Evolutionary conservation across 2,329 filamentous ascomycete genomes (phyloP).

Genomic region (Graphiopsis chlorocephala): DNA sequence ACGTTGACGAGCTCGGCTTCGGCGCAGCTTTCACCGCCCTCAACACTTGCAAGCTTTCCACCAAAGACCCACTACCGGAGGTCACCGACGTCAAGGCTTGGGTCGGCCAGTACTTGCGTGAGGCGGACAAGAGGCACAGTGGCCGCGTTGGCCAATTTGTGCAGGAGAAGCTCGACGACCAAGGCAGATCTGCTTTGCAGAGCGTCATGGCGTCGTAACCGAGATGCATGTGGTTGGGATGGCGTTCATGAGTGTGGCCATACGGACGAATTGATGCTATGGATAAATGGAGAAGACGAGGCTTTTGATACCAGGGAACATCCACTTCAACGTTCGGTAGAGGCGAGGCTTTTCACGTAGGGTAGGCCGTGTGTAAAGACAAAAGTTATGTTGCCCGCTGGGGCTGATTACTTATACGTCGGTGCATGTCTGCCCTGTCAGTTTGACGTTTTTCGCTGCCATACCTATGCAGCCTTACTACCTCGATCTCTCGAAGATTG

Average conservation of each 20-base stretch:
- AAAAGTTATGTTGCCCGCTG: not conserved
- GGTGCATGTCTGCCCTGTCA: not conserved
- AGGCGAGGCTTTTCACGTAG: not conserved
- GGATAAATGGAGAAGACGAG: not conserved
- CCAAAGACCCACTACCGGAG: constrained; percentile 80
- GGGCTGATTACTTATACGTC: not conserved
- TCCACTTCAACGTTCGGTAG: not conserved
- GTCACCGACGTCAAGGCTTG: constrained; percentile 74
- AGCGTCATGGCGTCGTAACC: constrained; percentile 34
- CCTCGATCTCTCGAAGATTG: too few relatives aligned
- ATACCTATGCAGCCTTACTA: too few relatives aligned
- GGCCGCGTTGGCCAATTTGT: constrained; percentile 72
- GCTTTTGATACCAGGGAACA: constrained; percentile 11
- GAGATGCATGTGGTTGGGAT: not conserved
- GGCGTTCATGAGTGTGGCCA: not conserved
- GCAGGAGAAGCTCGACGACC: constrained; percentile 59
- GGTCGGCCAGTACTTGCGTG: constrained; percentile 77
- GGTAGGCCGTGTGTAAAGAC: constrained; percentile 1
- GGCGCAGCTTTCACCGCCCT: constrained; percentile 91
- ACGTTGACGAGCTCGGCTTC: constrained; percentile 93
- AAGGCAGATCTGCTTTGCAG: constrained; percentile 41
- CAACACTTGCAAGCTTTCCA: constrained; percentile 77
- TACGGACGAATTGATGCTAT: not conserved
- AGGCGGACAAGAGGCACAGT: constrained; percentile 69
- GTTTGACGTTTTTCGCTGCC: too few relatives aligned